phyloP scores from a whole-genome alignment of 1,139 yeast genomes.

The Magnusiomyces suaveolens region DNA sequence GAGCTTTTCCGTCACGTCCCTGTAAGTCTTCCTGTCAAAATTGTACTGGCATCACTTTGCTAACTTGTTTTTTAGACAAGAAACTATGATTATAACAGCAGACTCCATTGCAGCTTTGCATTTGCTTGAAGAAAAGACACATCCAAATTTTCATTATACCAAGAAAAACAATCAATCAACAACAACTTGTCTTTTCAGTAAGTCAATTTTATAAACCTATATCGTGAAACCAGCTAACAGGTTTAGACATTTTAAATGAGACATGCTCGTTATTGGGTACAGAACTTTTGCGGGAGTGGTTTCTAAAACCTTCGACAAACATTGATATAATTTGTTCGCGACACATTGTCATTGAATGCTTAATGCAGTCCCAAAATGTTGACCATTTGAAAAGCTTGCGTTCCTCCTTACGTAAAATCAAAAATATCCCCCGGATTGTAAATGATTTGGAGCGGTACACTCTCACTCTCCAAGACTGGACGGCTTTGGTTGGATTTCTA shows the following conservation, averaged over 20 bases:
- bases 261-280: slow-evolving; percentile 31
- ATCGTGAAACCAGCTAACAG: not conserved
- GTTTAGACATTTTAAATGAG: slow-evolving; percentile 17
- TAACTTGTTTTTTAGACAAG: slow-evolving; percentile 2
- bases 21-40: slow-evolving; percentile 4
- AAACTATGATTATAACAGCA: slow-evolving; percentile 30
- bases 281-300: slow-evolving; percentile 30
- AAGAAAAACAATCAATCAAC: slow-evolving; percentile 5
- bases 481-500: slow-evolving; percentile 22
- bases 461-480: slow-evolving; percentile 26
- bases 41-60: not conserved
- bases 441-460: slow-evolving; percentile 28
- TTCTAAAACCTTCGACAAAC: slow-evolving; percentile 32
- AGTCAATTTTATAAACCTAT: not conserved
- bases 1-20: slow-evolving; percentile 7
- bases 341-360: slow-evolving; percentile 25
- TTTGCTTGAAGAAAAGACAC: slow-evolving; percentile 23
- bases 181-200: slow-evolving; percentile 19
- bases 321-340: slow-evolving; percentile 25
- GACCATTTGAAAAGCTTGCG: slow-evolving; percentile 17
- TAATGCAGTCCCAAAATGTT: slow-evolving; percentile 21
- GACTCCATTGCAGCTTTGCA: slow-evolving; percentile 32
- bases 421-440: slow-evolving; percentile 26
- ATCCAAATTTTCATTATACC: slow-evolving; percentile 17
- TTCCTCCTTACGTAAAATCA: slow-evolving; percentile 23